Evolutionary conservation across 2,329 filamentous ascomycete species (phyloP).

Genomic region (Exophiala phaeomuriformis): DNA sequence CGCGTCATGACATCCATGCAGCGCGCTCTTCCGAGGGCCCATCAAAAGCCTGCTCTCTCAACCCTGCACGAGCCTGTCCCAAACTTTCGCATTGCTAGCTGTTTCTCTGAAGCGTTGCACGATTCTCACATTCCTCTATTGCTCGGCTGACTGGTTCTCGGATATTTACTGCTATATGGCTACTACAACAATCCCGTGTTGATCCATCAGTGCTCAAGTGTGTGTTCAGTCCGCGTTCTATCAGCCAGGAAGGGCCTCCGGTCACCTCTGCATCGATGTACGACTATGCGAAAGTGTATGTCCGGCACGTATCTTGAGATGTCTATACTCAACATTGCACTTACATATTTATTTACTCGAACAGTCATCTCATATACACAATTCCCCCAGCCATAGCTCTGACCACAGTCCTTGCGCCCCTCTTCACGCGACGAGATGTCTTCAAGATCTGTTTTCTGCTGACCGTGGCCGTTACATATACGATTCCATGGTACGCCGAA

Average conservation of each 20-base stretch:
- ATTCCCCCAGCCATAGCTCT: constrained; percentile 56
- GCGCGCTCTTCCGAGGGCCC: background rate
- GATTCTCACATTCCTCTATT: background rate
- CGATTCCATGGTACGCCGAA: constrained; percentile 55
- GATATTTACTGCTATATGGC: background rate
- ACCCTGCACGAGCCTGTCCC: background rate
- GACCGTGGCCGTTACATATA: constrained; percentile 57
- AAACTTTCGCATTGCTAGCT: background rate
- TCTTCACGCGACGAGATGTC: constrained; percentile 55
- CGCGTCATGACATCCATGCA: background rate
- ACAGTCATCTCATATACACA: constrained; percentile 59
- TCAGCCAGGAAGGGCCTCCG: background rate
- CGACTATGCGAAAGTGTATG: constrained; percentile 58
- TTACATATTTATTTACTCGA: constrained; percentile 3
- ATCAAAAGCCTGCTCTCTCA: background rate
- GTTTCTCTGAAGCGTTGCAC: background rate
- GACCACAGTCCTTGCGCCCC: constrained; percentile 53
- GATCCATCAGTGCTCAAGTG: background rate
- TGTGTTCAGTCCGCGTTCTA: background rate
- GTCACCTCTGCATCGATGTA: constrained; percentile 18
- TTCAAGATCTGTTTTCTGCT: constrained; percentile 58
- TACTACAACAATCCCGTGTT: background rate
- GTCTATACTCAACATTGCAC: background rate
- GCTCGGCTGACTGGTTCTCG: background rate
- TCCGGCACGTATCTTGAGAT: constrained; percentile 1